phyloP scores from a whole-genome alignment of 2,329 filamentous ascomycete species.

The Tolypocladium nubicola region DNA sequence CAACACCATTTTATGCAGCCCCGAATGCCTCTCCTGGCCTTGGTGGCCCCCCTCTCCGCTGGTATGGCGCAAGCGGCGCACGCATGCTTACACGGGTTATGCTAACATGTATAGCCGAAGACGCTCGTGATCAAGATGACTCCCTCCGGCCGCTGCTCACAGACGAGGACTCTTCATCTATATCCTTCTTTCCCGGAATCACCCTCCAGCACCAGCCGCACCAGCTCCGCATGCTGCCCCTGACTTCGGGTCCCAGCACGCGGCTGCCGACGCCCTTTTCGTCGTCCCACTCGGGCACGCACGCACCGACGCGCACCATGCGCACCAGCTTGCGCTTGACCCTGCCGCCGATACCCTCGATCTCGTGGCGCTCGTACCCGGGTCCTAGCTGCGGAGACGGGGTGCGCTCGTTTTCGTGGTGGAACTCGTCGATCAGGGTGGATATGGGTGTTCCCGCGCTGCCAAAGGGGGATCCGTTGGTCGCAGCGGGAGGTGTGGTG shows the following conservation, averaged over 20 bases:
- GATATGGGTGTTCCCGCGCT: slow-evolving; percentile 10
- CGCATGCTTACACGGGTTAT: neutral
- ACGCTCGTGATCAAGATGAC: neutral
- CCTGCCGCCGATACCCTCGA: slow-evolving; percentile 80
- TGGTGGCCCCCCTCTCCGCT: neutral
- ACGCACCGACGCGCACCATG: slow-evolving; percentile 70
- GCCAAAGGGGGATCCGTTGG: slow-evolving; percentile 6
- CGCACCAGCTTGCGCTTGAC: slow-evolving; percentile 84
- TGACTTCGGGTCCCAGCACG: slow-evolving; percentile 60
- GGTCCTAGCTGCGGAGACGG: slow-evolving; percentile 46
- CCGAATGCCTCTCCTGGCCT: neutral
- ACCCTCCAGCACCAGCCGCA: slow-evolving; percentile 85
- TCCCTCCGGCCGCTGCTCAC: slow-evolving; percentile 2
- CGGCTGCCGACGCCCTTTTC: slow-evolving; percentile 51
- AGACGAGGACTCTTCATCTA: slow-evolving; percentile 13
- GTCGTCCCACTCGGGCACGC: slow-evolving; percentile 77
- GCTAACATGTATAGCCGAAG: neutral
- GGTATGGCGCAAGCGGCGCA: neutral
- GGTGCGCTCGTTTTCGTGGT: slow-evolving; percentile 26
- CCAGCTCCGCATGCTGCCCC: slow-evolving; percentile 64
- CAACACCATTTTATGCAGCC: neutral
- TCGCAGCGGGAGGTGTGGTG: slow-evolving; percentile 5
- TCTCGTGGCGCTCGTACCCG: slow-evolving; percentile 78
- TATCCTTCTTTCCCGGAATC: slow-evolving; percentile 47
- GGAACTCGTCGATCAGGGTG: slow-evolving; percentile 18